Conservation (phyloP, 2,329 filamentous ascomycete species). For the Cladosporium sp. region DNA sequence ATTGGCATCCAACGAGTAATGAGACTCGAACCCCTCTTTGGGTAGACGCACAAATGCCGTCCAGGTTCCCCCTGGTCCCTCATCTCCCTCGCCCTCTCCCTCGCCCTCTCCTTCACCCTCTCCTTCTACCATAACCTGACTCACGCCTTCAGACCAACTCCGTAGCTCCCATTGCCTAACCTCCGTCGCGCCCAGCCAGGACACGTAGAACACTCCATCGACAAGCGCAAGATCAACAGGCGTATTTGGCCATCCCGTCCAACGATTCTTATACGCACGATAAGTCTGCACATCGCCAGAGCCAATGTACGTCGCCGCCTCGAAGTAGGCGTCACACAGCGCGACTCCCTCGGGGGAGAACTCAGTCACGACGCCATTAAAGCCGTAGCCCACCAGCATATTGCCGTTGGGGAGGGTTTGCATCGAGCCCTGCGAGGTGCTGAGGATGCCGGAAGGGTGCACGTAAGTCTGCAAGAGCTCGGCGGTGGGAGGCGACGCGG, state of each 20-base stretch:
- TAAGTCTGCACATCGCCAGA: conserved; percentile 46
- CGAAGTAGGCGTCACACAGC: conserved; percentile 50
- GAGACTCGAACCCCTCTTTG: conserved; percentile 39
- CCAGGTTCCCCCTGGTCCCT: no score
- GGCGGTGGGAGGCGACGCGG: conserved; percentile 23
- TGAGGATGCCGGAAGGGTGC: conserved; percentile 28
- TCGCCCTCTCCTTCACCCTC: conserved; percentile 13
- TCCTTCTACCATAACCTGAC: no score
- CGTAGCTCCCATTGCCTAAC: conserved; percentile 46
- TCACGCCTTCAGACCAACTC: no score
- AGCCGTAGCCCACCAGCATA: conserved; percentile 54
- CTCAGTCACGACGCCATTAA: conserved; percentile 36
- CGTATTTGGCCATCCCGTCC: conserved; percentile 37
- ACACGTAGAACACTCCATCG: conserved; percentile 48
- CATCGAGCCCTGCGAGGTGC: conserved; percentile 47
- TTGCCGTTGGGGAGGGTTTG: conserved; percentile 46
- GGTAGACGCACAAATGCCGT: conserved; percentile 17
- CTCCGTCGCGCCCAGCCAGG: conserved; percentile 48
- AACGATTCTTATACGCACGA: conserved; percentile 48
- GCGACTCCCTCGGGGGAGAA: conserved; percentile 41
- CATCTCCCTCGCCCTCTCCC: conserved; percentile 4
- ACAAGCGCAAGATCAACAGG: conserved; percentile 21
- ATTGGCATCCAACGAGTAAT: conserved; percentile 19
- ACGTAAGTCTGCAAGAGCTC: conserved; percentile 24
- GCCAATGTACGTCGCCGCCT: conserved; percentile 22